Evolutionary conservation across 371 early-diverging fungal genomes (phyloP), one percentile per base, ranked within the genome.

Genomic region (Mucor mucedo): DNA sequence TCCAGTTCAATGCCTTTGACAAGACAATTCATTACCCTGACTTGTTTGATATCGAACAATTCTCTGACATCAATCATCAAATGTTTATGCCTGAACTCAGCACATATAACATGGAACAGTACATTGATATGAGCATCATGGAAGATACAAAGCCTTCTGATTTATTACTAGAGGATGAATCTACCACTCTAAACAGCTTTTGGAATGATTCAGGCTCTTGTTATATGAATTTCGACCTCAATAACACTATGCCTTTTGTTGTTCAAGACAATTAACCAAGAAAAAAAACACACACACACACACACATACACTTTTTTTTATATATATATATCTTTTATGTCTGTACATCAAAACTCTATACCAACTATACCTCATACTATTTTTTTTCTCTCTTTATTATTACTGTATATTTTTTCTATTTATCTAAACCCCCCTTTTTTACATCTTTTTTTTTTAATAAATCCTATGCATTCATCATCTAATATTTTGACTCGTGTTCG

Each of bases 21-120:
- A 68, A 68, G 47, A 62, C n/a, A 11, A 48, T 68, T 33, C 69
- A 68, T 27, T 68, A 47, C 42, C 41, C 56, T 2, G 27, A 52
- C 4, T n/a, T 41, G 0, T 62, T 52, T 38, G 14, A 47, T 16
- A 14, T 55, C 4, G 70, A 65, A 11, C 48, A 55, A 28, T 65
- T 69, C 7, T 58, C 55, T 30, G 58, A 69, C 42, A 61, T 62
- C 13, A 48, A 50, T n/a, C 60, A 52, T 21, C 48, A 44, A 10
- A 16, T 40, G 57, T 68, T 33, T 55, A 41, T 68, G 5, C 38
- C 58, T 6, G 68, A 62, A 7, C 32, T 68, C 14, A 42, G 8
- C 5, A 30, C 54, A 11, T 68, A 62, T 9, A 68, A 58, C 5
- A 27, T 68, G 30, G 68, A 68, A 11, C 62, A 62, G 29, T 68